phyloP scores from a whole-genome alignment of 768 basidiomycete species.

The Xerocomus potaroensis region DNA sequence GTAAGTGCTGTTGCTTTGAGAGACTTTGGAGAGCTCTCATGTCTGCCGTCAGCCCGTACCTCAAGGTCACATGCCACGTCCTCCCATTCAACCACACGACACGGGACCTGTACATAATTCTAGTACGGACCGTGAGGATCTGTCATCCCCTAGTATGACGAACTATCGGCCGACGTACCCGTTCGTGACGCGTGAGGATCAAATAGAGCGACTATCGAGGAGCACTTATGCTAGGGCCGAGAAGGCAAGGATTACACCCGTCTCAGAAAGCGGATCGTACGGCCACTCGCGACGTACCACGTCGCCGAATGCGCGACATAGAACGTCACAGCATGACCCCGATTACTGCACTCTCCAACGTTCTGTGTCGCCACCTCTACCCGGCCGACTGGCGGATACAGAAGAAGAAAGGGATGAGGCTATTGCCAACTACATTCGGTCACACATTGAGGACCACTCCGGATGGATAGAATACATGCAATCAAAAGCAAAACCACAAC shows the following conservation, averaged over 20 bases:
- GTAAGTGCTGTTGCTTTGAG: slow-evolving; percentile 33
- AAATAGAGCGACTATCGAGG: slow-evolving; percentile 25
- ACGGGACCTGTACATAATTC: slow-evolving; percentile 8
- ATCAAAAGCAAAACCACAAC: slow-evolving; percentile 37
- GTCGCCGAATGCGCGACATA: slow-evolving; percentile 6
- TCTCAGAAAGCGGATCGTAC: slow-evolving; percentile 17
- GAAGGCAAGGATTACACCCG: slow-evolving; percentile 9
- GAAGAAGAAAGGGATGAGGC: slow-evolving; percentile 38
- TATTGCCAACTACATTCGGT: slow-evolving; percentile 42
- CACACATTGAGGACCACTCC: slow-evolving; percentile 40
- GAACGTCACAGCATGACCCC: neutral
- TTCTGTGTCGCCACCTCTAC: slow-evolving; percentile 21
- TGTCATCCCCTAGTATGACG: slow-evolving; percentile 4
- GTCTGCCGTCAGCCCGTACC: slow-evolving; percentile 18
- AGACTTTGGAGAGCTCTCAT: slow-evolving; percentile 4
- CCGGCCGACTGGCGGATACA: slow-evolving; percentile 30
- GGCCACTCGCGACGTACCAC: slow-evolving; percentile 12
- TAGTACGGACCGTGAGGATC: slow-evolving; percentile 18
- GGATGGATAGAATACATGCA: slow-evolving; percentile 46
- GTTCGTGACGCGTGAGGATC: slow-evolving; percentile 24
- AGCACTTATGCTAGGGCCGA: slow-evolving; percentile 14
- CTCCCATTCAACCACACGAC: slow-evolving; percentile 9
- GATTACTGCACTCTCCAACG: slow-evolving; percentile 2
- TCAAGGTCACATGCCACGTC: slow-evolving; percentile 27
- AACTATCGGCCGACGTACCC: slow-evolving; percentile 6